Evolutionary conservation across 257 asterid species (phyloP).

Genomic region (Ligustrum vulgare): DNA sequence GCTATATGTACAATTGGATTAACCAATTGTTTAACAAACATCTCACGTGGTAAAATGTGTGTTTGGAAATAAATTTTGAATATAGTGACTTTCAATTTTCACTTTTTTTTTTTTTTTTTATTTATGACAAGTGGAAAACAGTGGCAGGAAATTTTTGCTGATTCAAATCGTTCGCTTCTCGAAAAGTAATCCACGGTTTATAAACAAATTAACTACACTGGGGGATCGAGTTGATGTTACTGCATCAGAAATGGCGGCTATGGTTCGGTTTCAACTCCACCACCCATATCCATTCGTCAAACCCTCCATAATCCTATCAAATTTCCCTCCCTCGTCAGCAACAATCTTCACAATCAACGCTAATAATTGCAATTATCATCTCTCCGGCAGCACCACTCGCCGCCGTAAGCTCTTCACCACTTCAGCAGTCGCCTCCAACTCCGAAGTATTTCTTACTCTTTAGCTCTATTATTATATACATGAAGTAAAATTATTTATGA

Average conservation of each 20-base stretch:
- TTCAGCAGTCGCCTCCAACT: slow-evolving; percentile 41
- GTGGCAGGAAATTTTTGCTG: no score
- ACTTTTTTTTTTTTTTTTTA: no score
- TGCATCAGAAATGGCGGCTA: slow-evolving; percentile 49
- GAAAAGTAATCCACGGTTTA: no score
- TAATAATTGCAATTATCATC: slow-evolving; percentile 11
- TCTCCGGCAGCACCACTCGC: slow-evolving; percentile 24
- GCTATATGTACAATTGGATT: no score
- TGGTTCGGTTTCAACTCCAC: slow-evolving; percentile 55
- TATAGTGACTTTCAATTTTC: no score
- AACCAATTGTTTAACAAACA: no score
- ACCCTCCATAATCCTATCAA: slow-evolving; percentile 37
- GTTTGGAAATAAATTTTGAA: no score
- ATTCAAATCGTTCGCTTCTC: no score
- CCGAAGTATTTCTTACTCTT: slow-evolving; percentile 38
- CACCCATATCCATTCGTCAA: slow-evolving; percentile 46
- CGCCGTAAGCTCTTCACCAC: slow-evolving; percentile 46
- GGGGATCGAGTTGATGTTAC: neutral
- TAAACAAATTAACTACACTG: neutral
- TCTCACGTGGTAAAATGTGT: no score
- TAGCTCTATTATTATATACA: neutral
- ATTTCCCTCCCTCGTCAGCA: slow-evolving; percentile 28
- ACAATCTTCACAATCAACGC: slow-evolving; percentile 23
- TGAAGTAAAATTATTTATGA: neutral
- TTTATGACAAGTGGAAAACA: no score